Conservation (phyloP, 805 yeast species). For the Zygotorulaspora danielsina region DNA sequence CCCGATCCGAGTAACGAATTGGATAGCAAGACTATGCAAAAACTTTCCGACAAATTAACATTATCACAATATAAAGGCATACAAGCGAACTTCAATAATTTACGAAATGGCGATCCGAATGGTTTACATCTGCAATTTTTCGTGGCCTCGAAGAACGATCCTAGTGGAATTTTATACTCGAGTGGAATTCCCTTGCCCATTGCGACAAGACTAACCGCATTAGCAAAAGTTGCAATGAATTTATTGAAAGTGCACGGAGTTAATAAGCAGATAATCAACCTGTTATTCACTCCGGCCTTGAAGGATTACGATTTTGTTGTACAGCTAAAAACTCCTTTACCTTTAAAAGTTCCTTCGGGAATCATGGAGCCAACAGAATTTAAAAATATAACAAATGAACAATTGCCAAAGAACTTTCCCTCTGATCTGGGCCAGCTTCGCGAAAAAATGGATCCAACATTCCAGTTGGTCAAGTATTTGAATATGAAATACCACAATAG, state of each 20-base stretch:
- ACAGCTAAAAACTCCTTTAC: constrained; percentile 45
- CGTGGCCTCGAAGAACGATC: constrained; percentile 77
- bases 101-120: constrained; percentile 76
- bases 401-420: constrained; percentile 33
- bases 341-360: constrained; percentile 50
- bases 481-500: constrained; percentile 59
- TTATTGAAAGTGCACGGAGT: constrained; percentile 47
- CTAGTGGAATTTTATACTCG: constrained; percentile 84
- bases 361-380: constrained; percentile 49
- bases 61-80: constrained; percentile 58
- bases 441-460: constrained; percentile 56
- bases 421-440: constrained; percentile 38
- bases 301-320: constrained; percentile 82
- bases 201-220: constrained; percentile 81
- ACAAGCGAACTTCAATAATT: constrained; percentile 57
- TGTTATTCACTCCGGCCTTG: constrained; percentile 75
- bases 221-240: constrained; percentile 69
- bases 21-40: constrained; percentile 38
- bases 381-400: constrained; percentile 49
- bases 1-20: constrained; percentile 26
- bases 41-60: constrained; percentile 57
- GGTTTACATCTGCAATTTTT: constrained; percentile 76
- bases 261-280: constrained; percentile 41
- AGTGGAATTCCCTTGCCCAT: constrained; percentile 62
- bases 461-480: constrained; percentile 56